Evolutionary conservation across 805 yeast genomes (phyloP).

Genomic region (Candida gorgasii): DNA sequence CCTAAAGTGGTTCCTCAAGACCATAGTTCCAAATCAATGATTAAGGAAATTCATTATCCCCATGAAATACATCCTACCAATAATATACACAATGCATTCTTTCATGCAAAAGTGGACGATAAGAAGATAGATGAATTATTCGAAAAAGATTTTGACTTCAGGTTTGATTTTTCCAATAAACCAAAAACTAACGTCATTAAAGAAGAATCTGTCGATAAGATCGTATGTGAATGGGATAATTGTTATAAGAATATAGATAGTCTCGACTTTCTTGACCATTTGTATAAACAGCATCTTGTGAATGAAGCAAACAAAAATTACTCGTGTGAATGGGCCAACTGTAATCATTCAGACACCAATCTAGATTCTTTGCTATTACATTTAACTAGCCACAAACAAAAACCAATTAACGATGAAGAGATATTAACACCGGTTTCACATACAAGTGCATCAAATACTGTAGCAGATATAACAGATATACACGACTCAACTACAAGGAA

Average conservation of each 20-base stretch:
- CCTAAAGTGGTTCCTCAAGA: neutral
- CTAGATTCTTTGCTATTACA: slow-evolving; percentile 60
- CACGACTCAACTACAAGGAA: no score
- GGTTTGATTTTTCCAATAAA: slow-evolving; percentile 33
- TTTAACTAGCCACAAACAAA: slow-evolving; percentile 31
- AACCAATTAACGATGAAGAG: neutral
- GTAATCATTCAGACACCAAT: slow-evolving; percentile 58
- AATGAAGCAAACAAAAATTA: slow-evolving; percentile 18
- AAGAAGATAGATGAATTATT: slow-evolving; percentile 5
- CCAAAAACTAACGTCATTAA: neutral
- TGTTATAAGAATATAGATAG: slow-evolving; percentile 49
- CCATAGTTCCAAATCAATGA: neutral
- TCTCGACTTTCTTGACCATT: slow-evolving; percentile 31
- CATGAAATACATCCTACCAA: slow-evolving; percentile 33
- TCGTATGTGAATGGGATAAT: slow-evolving; percentile 66
- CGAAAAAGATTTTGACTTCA: slow-evolving; percentile 38
- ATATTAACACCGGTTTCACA: slow-evolving; percentile 8
- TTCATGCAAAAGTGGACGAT: slow-evolving; percentile 38
- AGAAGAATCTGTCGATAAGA: neutral
- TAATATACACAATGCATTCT: slow-evolving; percentile 43
- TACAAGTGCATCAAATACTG: slow-evolving; percentile 5
- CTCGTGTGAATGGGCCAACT: slow-evolving; percentile 76
- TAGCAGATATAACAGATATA: neutral
- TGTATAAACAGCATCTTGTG: slow-evolving; percentile 51
- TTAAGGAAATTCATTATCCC: slow-evolving; percentile 37